Conservation (phyloP, 73 alveolate species). For the Paraurostyla sp. region DNA sequence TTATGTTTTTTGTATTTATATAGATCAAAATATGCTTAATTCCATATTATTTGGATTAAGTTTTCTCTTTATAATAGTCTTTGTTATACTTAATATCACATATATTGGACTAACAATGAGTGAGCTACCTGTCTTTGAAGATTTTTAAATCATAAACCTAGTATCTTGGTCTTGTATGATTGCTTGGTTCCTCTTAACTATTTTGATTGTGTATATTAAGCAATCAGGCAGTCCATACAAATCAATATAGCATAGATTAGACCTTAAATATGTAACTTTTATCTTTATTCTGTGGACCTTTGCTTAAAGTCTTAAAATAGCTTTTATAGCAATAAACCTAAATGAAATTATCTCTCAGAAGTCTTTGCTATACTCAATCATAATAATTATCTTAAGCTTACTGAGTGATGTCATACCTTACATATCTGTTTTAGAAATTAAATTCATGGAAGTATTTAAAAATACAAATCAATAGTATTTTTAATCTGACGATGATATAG, state of each 20-base stretch:
- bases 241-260: neutral
- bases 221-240: constrained; percentile 28
- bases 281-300: constrained; percentile 39
- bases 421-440: constrained; percentile 4
- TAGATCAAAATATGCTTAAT: neutral
- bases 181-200: neutral
- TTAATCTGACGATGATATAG: neutral
- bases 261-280: constrained; percentile 1
- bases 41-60: constrained; percentile 4
- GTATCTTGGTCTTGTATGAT: constrained; percentile 1
- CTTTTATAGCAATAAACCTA: neutral
- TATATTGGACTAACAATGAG: neutral
- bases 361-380: neutral
- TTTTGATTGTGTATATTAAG: constrained; percentile 13
- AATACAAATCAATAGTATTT: neutral
- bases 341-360: neutral
- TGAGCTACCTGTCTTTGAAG: neutral
- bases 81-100: neutral
- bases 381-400: neutral
- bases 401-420: constrained; percentile 43
- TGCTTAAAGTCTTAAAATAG: constrained; percentile 30
- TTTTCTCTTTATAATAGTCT: neutral
- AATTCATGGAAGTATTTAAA: constrained; percentile 36
- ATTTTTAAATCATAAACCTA: neutral
- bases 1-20: neutral